Base-by-base conservation (phyloP, 202 grass and related monocot species). In the Elaeis oleifera region DNA sequence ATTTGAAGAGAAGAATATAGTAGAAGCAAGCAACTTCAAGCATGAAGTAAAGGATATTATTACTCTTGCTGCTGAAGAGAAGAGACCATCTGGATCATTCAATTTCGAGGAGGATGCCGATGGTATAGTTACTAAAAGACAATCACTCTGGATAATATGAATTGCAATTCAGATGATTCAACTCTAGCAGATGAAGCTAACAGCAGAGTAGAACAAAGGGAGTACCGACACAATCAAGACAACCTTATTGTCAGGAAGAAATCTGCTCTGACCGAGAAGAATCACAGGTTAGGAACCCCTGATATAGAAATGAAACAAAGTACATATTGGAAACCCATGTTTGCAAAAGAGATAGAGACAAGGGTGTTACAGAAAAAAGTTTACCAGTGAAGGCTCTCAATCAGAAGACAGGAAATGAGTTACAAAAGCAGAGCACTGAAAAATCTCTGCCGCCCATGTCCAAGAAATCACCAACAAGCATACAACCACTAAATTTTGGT, bases 1-100 rank as follows among this genome's bases (percentile, higher is more conserved):
- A 60, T 96, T 77, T 79, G 87, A 96, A 71, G 91, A 90, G 77
- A 97, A 97, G 81, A 91, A 90, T 52, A 65, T 92, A 73, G 79
- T 92, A 53, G 80, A 89, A 64, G 76, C 81, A 59, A 89, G 70
- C 50, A 82, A 88, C 67, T 48, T 79, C 56, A 52, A 64, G 51
- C 74, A 71, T 28, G 84, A 81, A 62, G 74, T 86, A 52, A 89
- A 86, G 72, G 81, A 59, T 79, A 68, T 86, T 39, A 68, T 86
- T 59, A 81, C 70, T 55, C 26, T 68, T 23, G 53, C 51, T 53
- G 49, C 56, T 32, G 88, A 89, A 69, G 78, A 86, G 64, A 83
- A 53, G 6, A 58, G 11, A 74, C 57, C 44, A 16, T 53, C 62
- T 62, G 72, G 67, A 58, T 29, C 67, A 4, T 48, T 13, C 50